These are phyloP conservation scores for Cynara cardunculus DNA, from an alignment of 129 eudicot genomes.

Conservation along the genomic window DNA sequence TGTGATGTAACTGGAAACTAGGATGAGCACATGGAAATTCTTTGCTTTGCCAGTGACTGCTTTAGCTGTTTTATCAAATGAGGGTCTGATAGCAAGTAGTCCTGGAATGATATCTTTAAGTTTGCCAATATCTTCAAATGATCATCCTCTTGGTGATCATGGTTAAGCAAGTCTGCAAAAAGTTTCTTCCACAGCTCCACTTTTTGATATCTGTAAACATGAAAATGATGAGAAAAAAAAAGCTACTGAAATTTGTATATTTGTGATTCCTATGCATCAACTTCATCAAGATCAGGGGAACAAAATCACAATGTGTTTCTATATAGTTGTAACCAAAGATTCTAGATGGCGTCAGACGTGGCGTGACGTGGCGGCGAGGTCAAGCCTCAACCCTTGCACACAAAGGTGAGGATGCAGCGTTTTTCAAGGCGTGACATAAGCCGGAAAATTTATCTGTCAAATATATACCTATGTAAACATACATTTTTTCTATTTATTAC, in stretches of 20 bases:
- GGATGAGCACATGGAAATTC: conserved; percentile 63
- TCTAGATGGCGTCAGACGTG: too few relatives aligned
- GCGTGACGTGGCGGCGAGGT: too few relatives aligned
- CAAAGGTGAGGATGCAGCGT: too few relatives aligned
- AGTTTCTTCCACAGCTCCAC: conserved; percentile 74
- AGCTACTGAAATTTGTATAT: background rate
- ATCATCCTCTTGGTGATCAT: conserved; percentile 41
- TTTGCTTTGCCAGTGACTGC: conserved; percentile 74
- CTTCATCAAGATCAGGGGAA: too few relatives aligned
- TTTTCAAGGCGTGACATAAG: too few relatives aligned
- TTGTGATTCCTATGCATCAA: background rate
- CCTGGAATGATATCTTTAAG: conserved; percentile 65
- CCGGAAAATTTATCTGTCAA: too few relatives aligned
- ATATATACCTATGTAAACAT: too few relatives aligned
- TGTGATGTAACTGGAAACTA: conserved; percentile 15
- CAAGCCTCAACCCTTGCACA: too few relatives aligned
- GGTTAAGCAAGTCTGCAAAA: conserved; percentile 65
- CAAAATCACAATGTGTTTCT: background rate
- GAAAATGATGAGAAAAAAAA: background rate
- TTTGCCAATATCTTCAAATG: conserved; percentile 43
- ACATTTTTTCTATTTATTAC: too few relatives aligned
- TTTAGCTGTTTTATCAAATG: conserved; percentile 60
- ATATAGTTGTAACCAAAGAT: too few relatives aligned
- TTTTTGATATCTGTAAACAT: conserved; percentile 58
- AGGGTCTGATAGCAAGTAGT: conserved; percentile 67